These are phyloP conservation scores for Cladosporium sp. DNA, from an alignment of 2,329 filamentous ascomycete genomes.

Conservation along the genomic window DNA sequence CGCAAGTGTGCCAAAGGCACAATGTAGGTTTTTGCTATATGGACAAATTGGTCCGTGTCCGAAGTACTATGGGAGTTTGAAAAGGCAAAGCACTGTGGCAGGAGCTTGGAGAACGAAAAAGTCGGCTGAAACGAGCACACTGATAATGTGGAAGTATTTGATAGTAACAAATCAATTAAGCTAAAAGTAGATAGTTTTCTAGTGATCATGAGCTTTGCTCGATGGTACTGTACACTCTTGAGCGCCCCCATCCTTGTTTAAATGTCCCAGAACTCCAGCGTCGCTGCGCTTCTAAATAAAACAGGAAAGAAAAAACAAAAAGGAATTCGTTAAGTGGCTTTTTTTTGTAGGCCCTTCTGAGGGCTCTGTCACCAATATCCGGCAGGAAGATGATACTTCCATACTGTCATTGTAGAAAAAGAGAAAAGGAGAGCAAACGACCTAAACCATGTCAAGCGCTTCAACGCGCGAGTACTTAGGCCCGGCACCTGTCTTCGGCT, in stretches of 20 bases:
- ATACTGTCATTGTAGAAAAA: not conserved
- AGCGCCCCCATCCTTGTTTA: not conserved
- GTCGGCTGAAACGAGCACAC: no score
- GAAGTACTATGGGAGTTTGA: no score
- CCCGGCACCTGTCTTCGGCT: not conserved
- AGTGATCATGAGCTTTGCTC: not conserved
- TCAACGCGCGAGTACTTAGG: conserved; percentile 8
- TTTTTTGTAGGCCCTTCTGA: not conserved
- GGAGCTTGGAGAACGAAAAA: no score
- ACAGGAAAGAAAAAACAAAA: not conserved
- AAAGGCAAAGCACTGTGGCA: no score
- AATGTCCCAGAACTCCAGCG: not conserved
- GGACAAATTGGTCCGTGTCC: no score
- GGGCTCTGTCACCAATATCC: not conserved
- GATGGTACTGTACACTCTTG: conserved; percentile 4
- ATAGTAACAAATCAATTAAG: no score
- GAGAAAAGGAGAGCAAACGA: not conserved
- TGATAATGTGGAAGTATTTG: no score
- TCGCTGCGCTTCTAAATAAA: not conserved
- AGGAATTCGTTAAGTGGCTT: not conserved
- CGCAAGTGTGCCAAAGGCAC: no score
- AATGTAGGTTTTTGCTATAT: no score
- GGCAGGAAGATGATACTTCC: not conserved
- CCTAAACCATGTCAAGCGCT: conserved; percentile 11
- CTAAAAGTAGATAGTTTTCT: not conserved